Evolutionary conservation across 495 filamentous ascomycete species (phyloP).

Genomic region (Aspergillus coremiiformis): DNA sequence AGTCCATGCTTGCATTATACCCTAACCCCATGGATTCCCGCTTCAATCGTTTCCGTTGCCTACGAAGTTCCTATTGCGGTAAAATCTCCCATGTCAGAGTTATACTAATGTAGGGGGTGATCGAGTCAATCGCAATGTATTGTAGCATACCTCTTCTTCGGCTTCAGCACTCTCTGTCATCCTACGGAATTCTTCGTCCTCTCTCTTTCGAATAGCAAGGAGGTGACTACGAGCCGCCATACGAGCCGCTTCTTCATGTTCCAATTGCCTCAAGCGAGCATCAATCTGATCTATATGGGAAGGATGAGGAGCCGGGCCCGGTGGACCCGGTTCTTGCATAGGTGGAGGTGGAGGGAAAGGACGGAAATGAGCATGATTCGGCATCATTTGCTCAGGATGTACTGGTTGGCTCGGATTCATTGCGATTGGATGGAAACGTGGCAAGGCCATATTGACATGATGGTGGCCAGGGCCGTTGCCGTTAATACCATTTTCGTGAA

Average conservation of each 20-base stretch:
- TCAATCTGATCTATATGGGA: slow-evolving; percentile 39
- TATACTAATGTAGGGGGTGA: background rate
- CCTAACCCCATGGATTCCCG: slow-evolving; percentile 42
- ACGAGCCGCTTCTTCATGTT: slow-evolving; percentile 42
- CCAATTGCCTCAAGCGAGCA: slow-evolving; percentile 37
- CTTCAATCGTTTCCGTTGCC: slow-evolving; percentile 40
- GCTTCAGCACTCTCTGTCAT: slow-evolving; percentile 41
- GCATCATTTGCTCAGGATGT: slow-evolving; percentile 33
- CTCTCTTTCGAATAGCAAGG: slow-evolving; percentile 40
- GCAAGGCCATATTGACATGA: slow-evolving; percentile 31
- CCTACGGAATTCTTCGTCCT: slow-evolving; percentile 43
- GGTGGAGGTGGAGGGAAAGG: slow-evolving; percentile 29
- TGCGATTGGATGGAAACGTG: slow-evolving; percentile 42
- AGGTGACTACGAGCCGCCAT: slow-evolving; percentile 38
- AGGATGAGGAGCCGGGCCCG: slow-evolving; percentile 24
- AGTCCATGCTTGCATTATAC: slow-evolving; percentile 30
- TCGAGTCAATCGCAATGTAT: background rate
- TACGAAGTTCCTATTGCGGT: slow-evolving; percentile 34
- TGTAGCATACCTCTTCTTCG: slow-evolving; percentile 40
- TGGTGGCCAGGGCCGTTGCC: slow-evolving; percentile 23
- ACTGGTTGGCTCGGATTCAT: slow-evolving; percentile 38
- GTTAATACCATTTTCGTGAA: slow-evolving; percentile 33
- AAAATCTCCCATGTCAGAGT: slow-evolving; percentile 8
- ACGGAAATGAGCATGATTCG: slow-evolving; percentile 33
- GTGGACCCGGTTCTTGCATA: slow-evolving; percentile 31